Conservation (phyloP, 306 rosid species). For the Sindora glabra region DNA sequence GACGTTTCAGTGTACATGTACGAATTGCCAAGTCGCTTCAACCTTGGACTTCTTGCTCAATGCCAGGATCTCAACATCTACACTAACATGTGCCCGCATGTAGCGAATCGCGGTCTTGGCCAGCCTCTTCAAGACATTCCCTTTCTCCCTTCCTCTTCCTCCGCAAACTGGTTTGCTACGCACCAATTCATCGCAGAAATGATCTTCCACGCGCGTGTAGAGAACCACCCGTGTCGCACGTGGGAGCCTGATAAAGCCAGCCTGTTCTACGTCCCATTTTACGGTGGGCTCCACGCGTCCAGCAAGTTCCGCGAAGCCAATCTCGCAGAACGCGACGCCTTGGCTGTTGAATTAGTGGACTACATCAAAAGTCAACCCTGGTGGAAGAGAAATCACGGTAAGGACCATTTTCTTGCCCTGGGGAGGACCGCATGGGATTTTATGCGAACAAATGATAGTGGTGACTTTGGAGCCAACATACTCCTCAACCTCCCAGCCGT, state of each 20-base stretch:
- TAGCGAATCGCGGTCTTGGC: constrained; percentile 70
- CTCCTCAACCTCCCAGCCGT: constrained; percentile 51
- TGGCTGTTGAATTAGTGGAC: constrained; percentile 35
- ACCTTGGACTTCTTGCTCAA: constrained; percentile 43
- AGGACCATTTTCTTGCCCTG: constrained; percentile 60
- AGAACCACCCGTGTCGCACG: constrained; percentile 74
- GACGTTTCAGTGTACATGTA: constrained; percentile 40
- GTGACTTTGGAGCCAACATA: constrained; percentile 65
- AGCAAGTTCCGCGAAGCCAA: constrained; percentile 55
- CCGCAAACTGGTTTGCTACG: constrained; percentile 55
- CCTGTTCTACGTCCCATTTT: constrained; percentile 73
- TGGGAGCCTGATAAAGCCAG: constrained; percentile 44
- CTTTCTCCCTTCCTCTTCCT: background rate
- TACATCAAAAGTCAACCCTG: constrained; percentile 19
- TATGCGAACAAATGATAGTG: constrained; percentile 36
- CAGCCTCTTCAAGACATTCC: constrained; percentile 25
- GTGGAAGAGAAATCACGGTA: constrained; percentile 33
- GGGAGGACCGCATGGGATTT: constrained; percentile 93
- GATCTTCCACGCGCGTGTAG: constrained; percentile 73
- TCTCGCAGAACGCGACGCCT: constrained; percentile 38
- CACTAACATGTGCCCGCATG: constrained; percentile 87
- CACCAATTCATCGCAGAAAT: constrained; percentile 79
- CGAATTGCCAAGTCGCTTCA: constrained; percentile 56
- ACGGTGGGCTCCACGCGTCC: constrained; percentile 74
- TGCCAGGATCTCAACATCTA: constrained; percentile 57